Percentiles rank a stretch among this genome's conserved stretches.
phyloP scores from a whole-genome alignment of 495 filamentous ascomycete species.

The Daldinia decipiens region DNA sequence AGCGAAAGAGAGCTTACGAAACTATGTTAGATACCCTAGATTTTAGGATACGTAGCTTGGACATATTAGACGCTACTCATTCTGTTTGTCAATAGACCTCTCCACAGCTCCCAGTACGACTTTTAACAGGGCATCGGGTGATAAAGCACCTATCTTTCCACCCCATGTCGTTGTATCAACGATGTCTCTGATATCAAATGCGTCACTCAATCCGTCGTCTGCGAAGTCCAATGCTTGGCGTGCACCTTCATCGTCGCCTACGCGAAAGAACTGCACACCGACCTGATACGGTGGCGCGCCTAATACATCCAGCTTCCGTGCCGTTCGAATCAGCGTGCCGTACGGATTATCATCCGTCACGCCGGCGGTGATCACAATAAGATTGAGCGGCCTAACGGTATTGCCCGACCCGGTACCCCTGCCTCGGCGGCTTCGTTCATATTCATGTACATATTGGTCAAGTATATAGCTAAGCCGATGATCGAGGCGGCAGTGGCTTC shows the following conservation, averaged over 20 bases:
- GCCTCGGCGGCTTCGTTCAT: constrained; percentile 29
- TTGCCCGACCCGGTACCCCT: constrained; percentile 49
- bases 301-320: constrained; percentile 71
- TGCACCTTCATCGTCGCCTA: constrained; percentile 74
- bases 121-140: constrained; percentile 72
- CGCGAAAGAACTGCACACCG: constrained; percentile 90
- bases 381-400: constrained; percentile 76
- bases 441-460: constrained; percentile 61
- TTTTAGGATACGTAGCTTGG: background rate
- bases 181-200: constrained; percentile 73
- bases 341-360: constrained; percentile 78
- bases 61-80: background rate
- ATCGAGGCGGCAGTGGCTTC: constrained; percentile 59
- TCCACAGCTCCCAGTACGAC: constrained; percentile 71
- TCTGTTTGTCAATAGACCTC: constrained; percentile 36
- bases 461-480: constrained; percentile 73
- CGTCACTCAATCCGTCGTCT: constrained; percentile 70
- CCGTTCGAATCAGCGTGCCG: constrained; percentile 69
- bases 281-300: constrained; percentile 81
- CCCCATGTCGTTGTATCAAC: constrained; percentile 84
- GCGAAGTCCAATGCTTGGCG: constrained; percentile 68
- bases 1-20: background rate
- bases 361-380: constrained; percentile 88
- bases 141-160: constrained; percentile 49
- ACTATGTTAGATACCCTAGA: background rate